Percentiles rank a stretch among this genome's conserved stretches.
These are phyloP conservation scores for Cucumis sativus DNA, from an alignment of 306 rosid genomes.

Conservation along the genomic window Cucumber_9930_V3 NC_026657.2:36235501-36236000, in stretches of 20 bases:
- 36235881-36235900: neutral
- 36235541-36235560: neutral
- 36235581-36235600: neutral
- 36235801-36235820: neutral
- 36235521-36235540: neutral
- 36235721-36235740: neutral
- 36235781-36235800: neutral
- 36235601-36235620: neutral
- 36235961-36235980: too few species aligned
- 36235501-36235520: neutral
- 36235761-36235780: neutral
- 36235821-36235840: neutral
- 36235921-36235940: neutral
- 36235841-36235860: neutral
- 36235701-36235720: neutral
- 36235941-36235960: neutral
- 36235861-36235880: neutral
- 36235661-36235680: neutral
- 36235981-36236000: neutral
- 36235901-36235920: neutral
- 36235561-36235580: neutral
- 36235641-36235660: neutral
- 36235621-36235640: neutral
- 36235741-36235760: neutral
- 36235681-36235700: neutral